Base-by-base conservation (phyloP, 805 yeast species). In the Ogataea trehaloabstinens region DNA sequence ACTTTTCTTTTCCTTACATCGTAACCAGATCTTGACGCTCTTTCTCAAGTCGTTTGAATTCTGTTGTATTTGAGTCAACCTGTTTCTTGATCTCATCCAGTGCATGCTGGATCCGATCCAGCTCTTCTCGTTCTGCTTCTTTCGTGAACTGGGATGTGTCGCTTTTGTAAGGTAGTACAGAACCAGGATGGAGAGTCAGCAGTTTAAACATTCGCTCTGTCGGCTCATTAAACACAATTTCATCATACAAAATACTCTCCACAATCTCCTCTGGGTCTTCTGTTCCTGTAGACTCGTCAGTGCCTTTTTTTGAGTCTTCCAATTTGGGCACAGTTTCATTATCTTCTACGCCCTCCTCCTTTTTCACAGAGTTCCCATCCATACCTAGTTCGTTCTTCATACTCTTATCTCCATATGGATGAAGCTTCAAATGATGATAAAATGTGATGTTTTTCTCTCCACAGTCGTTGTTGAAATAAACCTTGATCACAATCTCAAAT, bases 191-290 rank as follows among this genome's bases (percentile, higher is more conserved):
- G 27, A 70, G 60, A 5, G 95, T 85, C 53, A 91, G 70, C 4
- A 80, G 66, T 49, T 83, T 87, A 64, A 93, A 91, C 63, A 89
- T 77, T 16, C 74, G 74, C 51, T 93, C 98, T 5, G 96, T 89
- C 3, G 99, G 99, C 61, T 93, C 99, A 58, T 85, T 87, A 57
- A 93, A 93, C 2, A 93, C 95, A 15, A 93, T 66, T 58, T 93
- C 99, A 56, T 93, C 99, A 53, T 84, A 93, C 28, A 82, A 64
- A 2, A 78, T 62, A 33, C 85, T 73, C 45, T 79, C 74, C 2
- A 85, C 84, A 4, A 66, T 60, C 25, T 22, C 25, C 30, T 27
- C 30, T 7, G 30, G 17, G 15, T 27, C 30, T 8, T 27, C 30
- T 11, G 8, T 15, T 7, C 13, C 30, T 11, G 7, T 7, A 8